Conservation (phyloP, 106 monocot genomes). For the Phalaenopsis aphrodite region DNA sequence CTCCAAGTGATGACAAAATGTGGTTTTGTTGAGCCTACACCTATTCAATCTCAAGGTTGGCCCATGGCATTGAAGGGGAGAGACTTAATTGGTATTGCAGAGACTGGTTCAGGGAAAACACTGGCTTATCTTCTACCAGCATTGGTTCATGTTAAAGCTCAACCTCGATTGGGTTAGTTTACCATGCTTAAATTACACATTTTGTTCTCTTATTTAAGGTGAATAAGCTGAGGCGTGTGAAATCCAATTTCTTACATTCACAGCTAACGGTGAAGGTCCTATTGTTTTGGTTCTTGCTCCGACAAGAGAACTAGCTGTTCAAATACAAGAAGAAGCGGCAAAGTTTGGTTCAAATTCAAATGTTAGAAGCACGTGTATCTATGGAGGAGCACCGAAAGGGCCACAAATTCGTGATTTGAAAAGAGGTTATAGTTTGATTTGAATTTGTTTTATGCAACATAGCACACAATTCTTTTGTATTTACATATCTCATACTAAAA, state of each 20-base stretch:
- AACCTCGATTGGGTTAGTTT: conserved; percentile 74
- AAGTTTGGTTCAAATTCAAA: conserved; percentile 78
- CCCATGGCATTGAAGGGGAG: conserved; percentile 98
- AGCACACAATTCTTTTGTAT: no score
- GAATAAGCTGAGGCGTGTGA: not conserved
- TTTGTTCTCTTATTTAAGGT: not conserved
- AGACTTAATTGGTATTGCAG: conserved; percentile 89
- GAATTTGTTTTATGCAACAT: not conserved
- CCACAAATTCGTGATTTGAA: conserved; percentile 94
- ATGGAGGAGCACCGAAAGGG: conserved; percentile 96
- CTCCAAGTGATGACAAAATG: conserved; percentile 48
- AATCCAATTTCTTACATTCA: conserved; percentile 10
- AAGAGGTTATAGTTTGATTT: conserved; percentile 37
- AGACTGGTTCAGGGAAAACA: conserved; percentile 97
- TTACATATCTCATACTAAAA: no score
- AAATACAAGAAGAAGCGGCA: conserved; percentile 90
- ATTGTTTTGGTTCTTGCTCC: conserved; percentile 81
- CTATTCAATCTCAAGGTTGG: conserved; percentile 98
- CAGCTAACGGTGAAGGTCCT: conserved; percentile 81
- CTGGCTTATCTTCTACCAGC: conserved; percentile 87
- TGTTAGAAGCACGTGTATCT: conserved; percentile 78
- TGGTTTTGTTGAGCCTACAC: conserved; percentile 88
- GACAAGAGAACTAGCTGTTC: conserved; percentile 94
- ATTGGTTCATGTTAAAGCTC: conserved; percentile 88
- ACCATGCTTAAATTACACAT: not conserved